A percentile compares a stretch with the other conserved stretches of the same genome.
Evolutionary conservation across 305 asterid genomes (phyloP).

Genomic region (Rubia peregrina): DNA sequence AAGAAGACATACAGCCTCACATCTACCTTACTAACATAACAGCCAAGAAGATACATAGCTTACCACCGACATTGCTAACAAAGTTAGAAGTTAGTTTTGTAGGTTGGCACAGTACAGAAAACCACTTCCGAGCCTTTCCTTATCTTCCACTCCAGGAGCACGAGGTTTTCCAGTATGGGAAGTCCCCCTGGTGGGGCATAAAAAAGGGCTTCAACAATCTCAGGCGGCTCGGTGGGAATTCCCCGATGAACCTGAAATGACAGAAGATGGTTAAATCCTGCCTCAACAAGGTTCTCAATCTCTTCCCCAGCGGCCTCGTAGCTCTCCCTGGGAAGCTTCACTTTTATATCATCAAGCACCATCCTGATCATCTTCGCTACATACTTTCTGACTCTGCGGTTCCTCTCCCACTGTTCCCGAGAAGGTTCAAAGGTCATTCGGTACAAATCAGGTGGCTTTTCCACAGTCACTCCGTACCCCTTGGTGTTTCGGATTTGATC

Average conservation of each 20-base stretch:
- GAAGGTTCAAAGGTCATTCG: background rate
- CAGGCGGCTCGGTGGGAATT: background rate
- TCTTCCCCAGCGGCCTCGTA: background rate
- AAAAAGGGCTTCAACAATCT: background rate
- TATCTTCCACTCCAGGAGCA: background rate
- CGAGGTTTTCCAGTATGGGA: background rate
- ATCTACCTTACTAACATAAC: too few relatives aligned
- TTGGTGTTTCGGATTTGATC: background rate
- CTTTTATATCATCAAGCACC: background rate
- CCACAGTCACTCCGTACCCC: background rate
- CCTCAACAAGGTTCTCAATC: background rate
- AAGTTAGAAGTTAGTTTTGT: too few relatives aligned
- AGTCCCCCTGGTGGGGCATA: background rate
- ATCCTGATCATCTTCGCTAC: background rate
- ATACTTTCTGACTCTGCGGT: background rate
- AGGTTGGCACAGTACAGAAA: background rate
- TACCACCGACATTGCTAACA: too few relatives aligned
- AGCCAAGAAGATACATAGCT: too few relatives aligned
- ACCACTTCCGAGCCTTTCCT: background rate
- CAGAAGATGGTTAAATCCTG: background rate
- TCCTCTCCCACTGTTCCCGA: background rate
- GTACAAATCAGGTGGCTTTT: background rate
- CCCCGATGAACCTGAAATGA: background rate
- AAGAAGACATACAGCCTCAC: too few relatives aligned
- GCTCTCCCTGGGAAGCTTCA: background rate